A percentile compares a stretch with the other conserved stretches of the same genome.
Conservation (phyloP, 192 early-diverging fungal genomes). For the Backusella luteola region DNA sequence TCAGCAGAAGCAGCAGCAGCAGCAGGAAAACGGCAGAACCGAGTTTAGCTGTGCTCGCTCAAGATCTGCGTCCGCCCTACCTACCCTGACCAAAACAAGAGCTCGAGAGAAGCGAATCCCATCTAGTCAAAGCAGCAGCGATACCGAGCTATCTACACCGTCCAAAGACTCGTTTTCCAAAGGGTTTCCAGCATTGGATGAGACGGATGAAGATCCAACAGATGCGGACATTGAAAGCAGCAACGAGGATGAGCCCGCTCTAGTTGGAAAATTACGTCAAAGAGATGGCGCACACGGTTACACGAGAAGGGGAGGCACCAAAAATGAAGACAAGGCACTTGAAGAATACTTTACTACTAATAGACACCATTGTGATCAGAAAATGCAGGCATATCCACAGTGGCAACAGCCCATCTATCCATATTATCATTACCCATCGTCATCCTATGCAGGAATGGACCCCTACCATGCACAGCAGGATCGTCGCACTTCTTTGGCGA, state of each 20-base stretch:
- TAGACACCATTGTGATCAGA: neutral
- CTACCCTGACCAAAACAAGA: neutral
- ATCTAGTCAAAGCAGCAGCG: neutral
- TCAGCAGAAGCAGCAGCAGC: neutral
- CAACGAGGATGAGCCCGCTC: neutral
- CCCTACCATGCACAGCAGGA: slow-evolving; percentile 5
- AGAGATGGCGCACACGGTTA: neutral
- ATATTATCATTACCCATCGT: neutral
- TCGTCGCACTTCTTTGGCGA: neutral
- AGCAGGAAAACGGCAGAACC: neutral
- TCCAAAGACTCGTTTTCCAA: neutral
- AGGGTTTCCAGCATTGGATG: neutral
- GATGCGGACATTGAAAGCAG: neutral
- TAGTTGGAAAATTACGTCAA: neutral
- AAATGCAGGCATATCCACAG: slow-evolving; percentile 3
- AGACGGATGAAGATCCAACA: neutral
- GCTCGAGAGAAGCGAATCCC: neutral
- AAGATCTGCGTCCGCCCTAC: neutral
- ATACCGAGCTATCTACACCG: neutral
- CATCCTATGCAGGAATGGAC: neutral
- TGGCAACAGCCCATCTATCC: neutral
- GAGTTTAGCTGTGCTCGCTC: neutral
- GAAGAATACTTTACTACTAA: neutral
- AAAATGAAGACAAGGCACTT: neutral
- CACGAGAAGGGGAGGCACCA: neutral